Base-by-base conservation (phyloP, 306 rosid species). In the Begonia fuchsioides region DNA sequence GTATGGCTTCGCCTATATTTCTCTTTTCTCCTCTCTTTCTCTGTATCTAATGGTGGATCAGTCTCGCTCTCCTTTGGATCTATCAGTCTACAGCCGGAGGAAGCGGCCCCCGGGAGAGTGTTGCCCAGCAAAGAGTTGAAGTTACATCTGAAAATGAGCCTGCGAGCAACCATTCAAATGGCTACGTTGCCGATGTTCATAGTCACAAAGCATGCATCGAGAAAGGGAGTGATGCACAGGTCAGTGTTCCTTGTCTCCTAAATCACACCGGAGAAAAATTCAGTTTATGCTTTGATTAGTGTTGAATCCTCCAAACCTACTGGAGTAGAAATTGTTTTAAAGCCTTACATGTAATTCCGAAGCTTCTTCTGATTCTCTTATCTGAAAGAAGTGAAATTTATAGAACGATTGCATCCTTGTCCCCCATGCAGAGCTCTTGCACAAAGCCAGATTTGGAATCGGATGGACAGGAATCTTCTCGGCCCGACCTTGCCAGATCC, bases 191-290 rank as follows among this genome's bases (percentile, higher is more conserved):
- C 38, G 69, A 73, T 58, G 52, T 55, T 51, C 83, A 72, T 53
- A 70, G 74, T 53, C 80, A 83, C 51, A 74, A 67, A 39, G 86
- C 79, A 47, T 56, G 75, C 45, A 65, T 69, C 51, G 95, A 85
- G 61, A 84, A 84, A 69, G 92, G 80, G 60, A 81, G 94, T 53
- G 94, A 85, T 69, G 76, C 87, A 10, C 98, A 92, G 97, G 97
- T 88, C 53, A 14, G 85, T 51, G 51, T 68, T 63, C 47, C 45
- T 44, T 53, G 60, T 45, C 47, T 40, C 20, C 12, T 49, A 46
- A 66, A 43, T 52, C 41, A 43, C 19, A 4, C 44, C 2, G 44
- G n/a, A 40, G n/a, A 40, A 40, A 1, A 40, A 1, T 19, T 19
- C 3, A 2, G 3, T 19, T 2, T 19, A 3, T 19, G 26, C 3